Evolutionary conservation across 306 rosid species (phyloP).

Genomic region (Lupinus albus): DNA sequence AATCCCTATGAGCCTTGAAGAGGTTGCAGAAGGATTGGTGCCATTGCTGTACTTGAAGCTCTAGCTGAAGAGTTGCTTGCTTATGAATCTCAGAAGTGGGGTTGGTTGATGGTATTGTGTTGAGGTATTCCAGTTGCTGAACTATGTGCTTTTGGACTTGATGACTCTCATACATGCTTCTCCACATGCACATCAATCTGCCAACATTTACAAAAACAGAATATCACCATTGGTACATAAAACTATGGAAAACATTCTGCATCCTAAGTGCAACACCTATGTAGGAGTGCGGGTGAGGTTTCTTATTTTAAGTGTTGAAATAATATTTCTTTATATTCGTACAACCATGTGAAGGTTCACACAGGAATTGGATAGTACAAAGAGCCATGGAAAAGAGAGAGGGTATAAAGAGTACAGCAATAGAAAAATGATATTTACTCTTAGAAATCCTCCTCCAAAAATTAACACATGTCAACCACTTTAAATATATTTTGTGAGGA

Average conservation of each 20-base stretch:
- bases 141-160: conserved; percentile 96
- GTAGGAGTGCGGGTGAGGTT: too few species aligned
- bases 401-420: background rate
- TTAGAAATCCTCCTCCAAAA: too few species aligned
- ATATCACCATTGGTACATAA: too few species aligned
- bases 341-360: too few species aligned
- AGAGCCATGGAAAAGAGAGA: background rate
- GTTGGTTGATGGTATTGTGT: conserved; percentile 70
- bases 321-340: too few species aligned
- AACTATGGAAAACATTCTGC: too few species aligned
- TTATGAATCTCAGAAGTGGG: conserved; percentile 90
- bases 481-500: too few species aligned
- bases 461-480: too few species aligned
- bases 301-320: too few species aligned
- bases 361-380: conserved; percentile 8
- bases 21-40: conserved; percentile 81
- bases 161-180: conserved; percentile 95
- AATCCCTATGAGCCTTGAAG: conserved; percentile 78
- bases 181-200: conserved; percentile 99
- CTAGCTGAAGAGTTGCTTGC: conserved; percentile 89
- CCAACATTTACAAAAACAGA: conserved; percentile 15
- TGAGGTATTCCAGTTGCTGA: conserved; percentile 87
- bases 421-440: too few species aligned
- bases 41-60: conserved; percentile 94
- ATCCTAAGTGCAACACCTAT: too few species aligned